Evolutionary conservation across 1,284 basidiomycete genomes (phyloP).

Genomic region (Cryptococcus sp.): DNA sequence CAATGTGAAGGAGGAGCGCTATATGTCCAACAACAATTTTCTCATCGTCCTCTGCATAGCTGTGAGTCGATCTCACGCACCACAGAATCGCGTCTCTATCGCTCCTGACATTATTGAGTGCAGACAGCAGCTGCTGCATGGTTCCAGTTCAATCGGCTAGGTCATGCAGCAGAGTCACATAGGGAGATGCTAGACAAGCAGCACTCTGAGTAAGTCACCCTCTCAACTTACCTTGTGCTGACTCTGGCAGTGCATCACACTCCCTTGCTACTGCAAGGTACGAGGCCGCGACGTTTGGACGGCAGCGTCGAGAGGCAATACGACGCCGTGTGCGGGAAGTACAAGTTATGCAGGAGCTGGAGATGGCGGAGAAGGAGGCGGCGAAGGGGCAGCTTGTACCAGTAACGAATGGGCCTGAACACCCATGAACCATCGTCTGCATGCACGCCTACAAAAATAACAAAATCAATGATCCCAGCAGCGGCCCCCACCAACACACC

Average conservation of each 20-base stretch:
- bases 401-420: no score
- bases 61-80: conserved; percentile 10
- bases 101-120: no score
- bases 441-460: not conserved
- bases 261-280: conserved; percentile 42
- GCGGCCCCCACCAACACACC: not conserved
- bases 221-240: not conserved
- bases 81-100: no score
- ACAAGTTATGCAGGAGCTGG: conserved; percentile 39
- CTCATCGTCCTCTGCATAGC: conserved; percentile 18
- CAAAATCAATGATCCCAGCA: no score
- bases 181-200: conserved; percentile 32
- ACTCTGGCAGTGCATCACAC: conserved; percentile 39
- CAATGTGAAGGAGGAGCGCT: conserved; percentile 28
- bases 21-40: conserved; percentile 30
- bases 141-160: conserved; percentile 34
- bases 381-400: no score
- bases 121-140: conserved; percentile 25
- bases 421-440: not conserved
- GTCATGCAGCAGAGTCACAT: conserved; percentile 21
- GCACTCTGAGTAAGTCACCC: conserved; percentile 39
- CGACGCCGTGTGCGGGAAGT: conserved; percentile 39
- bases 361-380: conserved; percentile 26
- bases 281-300: conserved; percentile 44
- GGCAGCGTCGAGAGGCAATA: conserved; percentile 44